Conservation (phyloP, 768 basidiomycete species). For the Lactifluus subvellereus region DNA sequence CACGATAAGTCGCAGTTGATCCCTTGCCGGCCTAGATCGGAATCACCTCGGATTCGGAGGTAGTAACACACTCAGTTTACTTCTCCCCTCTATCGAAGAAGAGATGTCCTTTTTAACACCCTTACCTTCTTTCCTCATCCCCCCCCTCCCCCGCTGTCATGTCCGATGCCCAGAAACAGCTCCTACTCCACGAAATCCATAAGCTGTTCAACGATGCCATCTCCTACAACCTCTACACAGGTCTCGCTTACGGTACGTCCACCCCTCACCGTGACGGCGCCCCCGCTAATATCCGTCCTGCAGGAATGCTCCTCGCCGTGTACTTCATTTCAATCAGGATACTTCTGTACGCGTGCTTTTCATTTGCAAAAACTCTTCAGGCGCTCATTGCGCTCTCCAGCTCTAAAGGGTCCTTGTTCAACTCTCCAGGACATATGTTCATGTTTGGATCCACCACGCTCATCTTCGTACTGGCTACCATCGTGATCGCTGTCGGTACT, state of each 20-base stretch:
- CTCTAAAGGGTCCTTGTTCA: conserved; percentile 7
- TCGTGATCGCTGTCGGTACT: conserved; percentile 1
- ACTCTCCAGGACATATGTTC: conserved; percentile 12
- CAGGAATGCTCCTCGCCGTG: conserved; percentile 15
- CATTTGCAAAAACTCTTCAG: not conserved
- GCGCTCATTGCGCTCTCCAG: not conserved
- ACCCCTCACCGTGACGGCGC: not conserved
- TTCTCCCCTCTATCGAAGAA: not conserved
- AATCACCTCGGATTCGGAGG: not conserved
- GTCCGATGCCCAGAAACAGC: conserved; percentile 5
- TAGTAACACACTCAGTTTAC: not conserved
- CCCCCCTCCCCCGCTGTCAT: not conserved
- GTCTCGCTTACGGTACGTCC: conserved; percentile 15
- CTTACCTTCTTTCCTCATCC: not conserved
- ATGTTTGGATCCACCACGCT: not conserved
- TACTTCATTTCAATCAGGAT: conserved; percentile 17
- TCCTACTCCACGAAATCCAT: not conserved
- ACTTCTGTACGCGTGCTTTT: conserved; percentile 7
- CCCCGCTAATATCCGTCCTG: not conserved
- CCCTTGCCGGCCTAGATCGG: not conserved
- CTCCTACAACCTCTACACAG: conserved; percentile 13
- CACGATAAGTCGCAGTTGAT: too few species aligned
- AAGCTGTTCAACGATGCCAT: conserved; percentile 4
- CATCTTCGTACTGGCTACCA: conserved; percentile 16
- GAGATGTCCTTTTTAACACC: not conserved